phyloP scores from a whole-genome alignment of 305 asterid species.

The Fraxinus baroniana region DNA sequence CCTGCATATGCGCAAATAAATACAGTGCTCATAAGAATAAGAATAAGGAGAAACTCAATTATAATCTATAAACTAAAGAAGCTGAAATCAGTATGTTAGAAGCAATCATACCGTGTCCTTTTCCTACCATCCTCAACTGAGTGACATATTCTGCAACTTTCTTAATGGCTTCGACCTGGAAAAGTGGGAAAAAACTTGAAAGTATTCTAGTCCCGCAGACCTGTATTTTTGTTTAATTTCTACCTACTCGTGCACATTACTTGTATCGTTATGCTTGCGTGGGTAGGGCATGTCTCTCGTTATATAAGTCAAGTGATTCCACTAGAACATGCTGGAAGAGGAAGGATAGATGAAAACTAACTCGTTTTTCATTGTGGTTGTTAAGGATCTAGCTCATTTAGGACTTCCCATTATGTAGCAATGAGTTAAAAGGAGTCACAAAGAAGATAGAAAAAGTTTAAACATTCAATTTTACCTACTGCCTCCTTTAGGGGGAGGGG shows the following conservation, averaged over 20 bases:
- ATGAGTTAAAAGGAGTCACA: background rate
- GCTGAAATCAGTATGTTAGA: background rate
- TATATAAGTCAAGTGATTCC: background rate
- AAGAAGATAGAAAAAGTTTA: background rate
- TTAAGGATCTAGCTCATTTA: background rate
- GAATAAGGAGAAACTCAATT: background rate
- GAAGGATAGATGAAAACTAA: background rate
- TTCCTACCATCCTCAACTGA: conserved; percentile 45
- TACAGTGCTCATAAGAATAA: background rate
- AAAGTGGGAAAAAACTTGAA: background rate
- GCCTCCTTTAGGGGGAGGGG: background rate
- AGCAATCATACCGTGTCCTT: conserved; percentile 39
- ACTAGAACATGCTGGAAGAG: background rate
- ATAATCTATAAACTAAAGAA: background rate
- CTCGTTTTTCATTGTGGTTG: background rate
- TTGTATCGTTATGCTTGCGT: background rate
- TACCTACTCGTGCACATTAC: background rate
- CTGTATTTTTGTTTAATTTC: background rate
- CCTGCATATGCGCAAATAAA: background rate
- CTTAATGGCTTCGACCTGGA: conserved; percentile 40
- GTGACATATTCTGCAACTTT: conserved; percentile 36
- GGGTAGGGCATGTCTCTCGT: background rate
- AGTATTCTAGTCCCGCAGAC: background rate
- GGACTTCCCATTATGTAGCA: background rate
- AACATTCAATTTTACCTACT: background rate